Percentiles rank a stretch among this genome's conserved stretches.
phyloP scores from a whole-genome alignment of 2,329 filamentous ascomycete genomes.

The Rhynchosporium agropyri region DNA sequence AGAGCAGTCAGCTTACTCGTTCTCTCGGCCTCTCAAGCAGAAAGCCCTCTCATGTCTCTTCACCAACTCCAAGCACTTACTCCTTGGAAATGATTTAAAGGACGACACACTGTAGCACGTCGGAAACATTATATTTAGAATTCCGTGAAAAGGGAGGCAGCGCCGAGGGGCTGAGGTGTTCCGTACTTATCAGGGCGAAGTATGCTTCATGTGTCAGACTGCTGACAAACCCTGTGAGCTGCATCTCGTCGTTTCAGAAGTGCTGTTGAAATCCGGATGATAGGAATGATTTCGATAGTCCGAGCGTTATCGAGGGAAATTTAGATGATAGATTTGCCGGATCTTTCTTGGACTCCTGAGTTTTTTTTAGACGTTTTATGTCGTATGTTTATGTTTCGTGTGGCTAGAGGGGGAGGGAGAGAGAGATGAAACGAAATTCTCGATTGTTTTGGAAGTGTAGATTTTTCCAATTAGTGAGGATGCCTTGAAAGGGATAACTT shows the following conservation, averaged over 20 bases:
- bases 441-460: background rate
- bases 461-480: background rate
- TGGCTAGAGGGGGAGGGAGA: background rate
- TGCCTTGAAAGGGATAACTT: background rate
- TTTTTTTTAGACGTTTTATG: background rate
- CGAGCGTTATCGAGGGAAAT: background rate
- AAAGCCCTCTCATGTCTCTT: background rate
- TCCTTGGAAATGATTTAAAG: background rate
- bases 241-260: slow-evolving; percentile 10
- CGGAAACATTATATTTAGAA: background rate
- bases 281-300: background rate
- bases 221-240: slow-evolving; percentile 10
- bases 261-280: slow-evolving; percentile 4
- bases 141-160: slow-evolving; percentile 2
- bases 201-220: slow-evolving; percentile 8
- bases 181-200: background rate
- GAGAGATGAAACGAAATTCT: slow-evolving; percentile 6
- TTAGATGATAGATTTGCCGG: slow-evolving; percentile 12
- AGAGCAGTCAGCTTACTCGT: background rate
- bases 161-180: background rate
- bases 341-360: slow-evolving; percentile 4
- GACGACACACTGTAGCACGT: slow-evolving; percentile 2
- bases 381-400: slow-evolving; percentile 3
- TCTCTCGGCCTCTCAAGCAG: background rate
- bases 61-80: background rate